These are phyloP conservation scores for Neurospora hispaniola DNA, from an alignment of 495 filamentous ascomycete species.

Conservation along the genomic window DNA sequence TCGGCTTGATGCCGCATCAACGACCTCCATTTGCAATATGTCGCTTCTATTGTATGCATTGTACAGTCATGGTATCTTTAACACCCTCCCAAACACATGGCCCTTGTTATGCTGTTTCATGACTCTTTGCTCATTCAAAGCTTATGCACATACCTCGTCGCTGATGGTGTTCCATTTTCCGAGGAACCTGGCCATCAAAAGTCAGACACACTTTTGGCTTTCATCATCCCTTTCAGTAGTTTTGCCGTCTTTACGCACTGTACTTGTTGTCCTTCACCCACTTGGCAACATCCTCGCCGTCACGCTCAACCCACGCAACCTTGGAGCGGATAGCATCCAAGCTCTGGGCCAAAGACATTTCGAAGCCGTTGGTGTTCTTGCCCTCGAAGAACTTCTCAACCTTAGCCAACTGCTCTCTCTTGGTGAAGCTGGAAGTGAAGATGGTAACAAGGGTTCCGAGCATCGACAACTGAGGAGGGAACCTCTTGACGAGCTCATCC, in stretches of 20 bases:
- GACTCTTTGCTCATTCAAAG: not conserved
- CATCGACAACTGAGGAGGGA: constrained; percentile 75
- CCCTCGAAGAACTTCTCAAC: constrained; percentile 72
- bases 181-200: constrained; percentile 3
- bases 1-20: not conserved
- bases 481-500: constrained; percentile 64
- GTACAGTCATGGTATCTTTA: not conserved
- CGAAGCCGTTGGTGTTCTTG: constrained; percentile 69
- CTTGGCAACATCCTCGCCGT: constrained; percentile 41
- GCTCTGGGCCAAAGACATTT: constrained; percentile 51
- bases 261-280: constrained; percentile 39
- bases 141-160: not conserved
- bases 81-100: not conserved
- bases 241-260: constrained; percentile 12
- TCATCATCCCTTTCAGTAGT: not conserved
- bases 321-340: constrained; percentile 51
- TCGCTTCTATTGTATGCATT: not conserved
- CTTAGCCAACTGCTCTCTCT: constrained; percentile 57
- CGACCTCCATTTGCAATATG: not conserved
- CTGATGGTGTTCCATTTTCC: not conserved
- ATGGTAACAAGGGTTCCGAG: constrained; percentile 76
- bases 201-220: constrained; percentile 9
- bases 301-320: constrained; percentile 47
- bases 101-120: not conserved
- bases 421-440: constrained; percentile 72